A percentile compares a stretch with the other conserved stretches of the same genome.
phyloP scores from a whole-genome alignment of 2,329 filamentous ascomycete species.

The Penicillium digitatum region DNA sequence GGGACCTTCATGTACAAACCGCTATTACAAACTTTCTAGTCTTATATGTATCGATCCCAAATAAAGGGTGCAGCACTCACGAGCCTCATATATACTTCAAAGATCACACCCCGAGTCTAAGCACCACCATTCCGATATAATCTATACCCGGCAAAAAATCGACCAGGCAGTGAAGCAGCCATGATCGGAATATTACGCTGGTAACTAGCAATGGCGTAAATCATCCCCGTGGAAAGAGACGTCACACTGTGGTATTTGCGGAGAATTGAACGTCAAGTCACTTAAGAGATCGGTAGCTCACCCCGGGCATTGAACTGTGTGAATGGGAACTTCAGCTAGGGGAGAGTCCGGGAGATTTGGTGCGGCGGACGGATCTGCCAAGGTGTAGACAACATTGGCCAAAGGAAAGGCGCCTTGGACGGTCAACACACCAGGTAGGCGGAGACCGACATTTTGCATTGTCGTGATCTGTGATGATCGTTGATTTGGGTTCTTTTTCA shows the following conservation, averaged over 20 bases:
- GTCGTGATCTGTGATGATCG: conserved; percentile 23
- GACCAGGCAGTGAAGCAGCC: conserved; percentile 8
- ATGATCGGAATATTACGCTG: conserved; percentile 9
- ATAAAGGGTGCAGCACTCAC: background rate
- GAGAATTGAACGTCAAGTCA: background rate
- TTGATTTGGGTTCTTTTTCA: background rate
- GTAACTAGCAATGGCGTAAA: conserved; percentile 11
- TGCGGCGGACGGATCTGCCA: background rate
- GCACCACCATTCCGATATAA: conserved; percentile 4
- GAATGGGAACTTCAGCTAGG: background rate
- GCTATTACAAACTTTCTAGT: background rate
- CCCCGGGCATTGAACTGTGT: conserved; percentile 2
- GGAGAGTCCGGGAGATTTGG: conserved; percentile 2
- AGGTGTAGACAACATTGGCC: conserved; percentile 5
- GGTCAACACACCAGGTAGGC: background rate
- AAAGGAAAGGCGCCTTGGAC: conserved; percentile 6
- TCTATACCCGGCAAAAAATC: conserved; percentile 6
- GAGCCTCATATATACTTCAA: background rate
- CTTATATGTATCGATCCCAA: conserved; percentile 1
- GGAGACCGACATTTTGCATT: background rate
- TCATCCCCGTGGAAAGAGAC: conserved; percentile 8
- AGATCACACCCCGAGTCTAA: conserved; percentile 1
- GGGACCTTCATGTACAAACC: background rate
- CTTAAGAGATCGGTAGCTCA: background rate
- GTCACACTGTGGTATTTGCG: background rate